Base-by-base conservation (phyloP, 768 basidiomycete genomes). In the Strobilomyces confusus region DNA sequence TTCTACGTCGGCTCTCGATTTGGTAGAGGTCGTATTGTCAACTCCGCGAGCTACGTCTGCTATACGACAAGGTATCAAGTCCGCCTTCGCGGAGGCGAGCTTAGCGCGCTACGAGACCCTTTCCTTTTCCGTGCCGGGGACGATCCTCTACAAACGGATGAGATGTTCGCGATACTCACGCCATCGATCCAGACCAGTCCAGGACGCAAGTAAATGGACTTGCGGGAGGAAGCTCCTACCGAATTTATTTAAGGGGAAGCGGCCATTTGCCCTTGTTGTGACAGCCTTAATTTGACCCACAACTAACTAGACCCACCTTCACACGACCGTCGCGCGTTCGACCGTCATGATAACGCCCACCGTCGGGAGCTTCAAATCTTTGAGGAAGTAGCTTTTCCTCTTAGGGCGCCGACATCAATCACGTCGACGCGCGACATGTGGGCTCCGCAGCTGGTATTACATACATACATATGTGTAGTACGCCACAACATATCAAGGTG, bases 31-130 rank as follows among this genome's bases (percentile, higher is more conserved):
- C 32, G 44, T 23, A 44, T 33, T 25, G 52, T 45, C 58, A 69
- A 69, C 68, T 69, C 68, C 68, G 68, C 68, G 68, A 68, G 65
- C 60, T 40, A 45, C 46, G 32, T 26, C 57, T 63, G 56, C 60
- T 59, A 54, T 54, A 54, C 26, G 37, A 48, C 52, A 15, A 15
- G 19, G 33, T 44, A 58, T 44, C 36, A 65, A 67, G 62, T 63
- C 55, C 67, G 60, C 60, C 51, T 50, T 65, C 68, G 65, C 69
- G 69, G 65, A 67, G 59, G 59, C 44, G 14, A 37, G 20, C n/a
- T 50, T 30, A 3, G 15, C 22, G 43, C 34, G 26, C 30, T 12
- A 17, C 8, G 44, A 17, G 2, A 41, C n/a, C 49, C 23, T 17
- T 38, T 46, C 37, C 36, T 41, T 46, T 52, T 46, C 23, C 20